Conservation (phyloP, 1,284 basidiomycete genomes). For the Stereum hirsutum region DNA sequence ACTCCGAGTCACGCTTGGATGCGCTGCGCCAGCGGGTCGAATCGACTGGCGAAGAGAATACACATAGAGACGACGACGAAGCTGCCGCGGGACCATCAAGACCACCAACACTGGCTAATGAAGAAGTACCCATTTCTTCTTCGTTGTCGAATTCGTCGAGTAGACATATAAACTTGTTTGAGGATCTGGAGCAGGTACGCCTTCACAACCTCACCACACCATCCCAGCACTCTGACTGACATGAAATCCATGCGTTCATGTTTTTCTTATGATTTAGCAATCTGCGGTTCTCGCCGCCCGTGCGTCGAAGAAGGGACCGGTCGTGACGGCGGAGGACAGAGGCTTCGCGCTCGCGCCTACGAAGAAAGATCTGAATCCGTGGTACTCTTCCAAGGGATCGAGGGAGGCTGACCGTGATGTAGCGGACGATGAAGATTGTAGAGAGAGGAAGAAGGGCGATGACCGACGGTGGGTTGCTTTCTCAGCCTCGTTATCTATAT, state of each 20-base stretch:
- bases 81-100: conserved; percentile 23
- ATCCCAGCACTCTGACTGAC: neutral
- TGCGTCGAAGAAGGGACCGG: conserved; percentile 31
- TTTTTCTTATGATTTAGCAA: conserved; percentile 3
- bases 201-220: conserved; percentile 25
- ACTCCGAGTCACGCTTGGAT: conserved; percentile 72
- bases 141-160: conserved; percentile 16
- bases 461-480: conserved; percentile 19
- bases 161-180: conserved; percentile 74
- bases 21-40: conserved; percentile 55
- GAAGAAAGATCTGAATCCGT: conserved; percentile 66
- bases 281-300: conserved; percentile 4
- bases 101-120: conserved; percentile 6
- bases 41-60: too few relatives aligned
- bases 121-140: conserved; percentile 26
- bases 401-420: conserved; percentile 11
- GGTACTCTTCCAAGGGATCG: conserved; percentile 43
- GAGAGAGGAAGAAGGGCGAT: conserved; percentile 18
- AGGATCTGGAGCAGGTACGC: conserved; percentile 49
- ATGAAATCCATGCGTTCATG: neutral
- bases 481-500: neutral
- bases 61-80: conserved; percentile 23
- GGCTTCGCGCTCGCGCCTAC: conserved; percentile 66
- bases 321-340: conserved; percentile 44
- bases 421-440: conserved; percentile 13